phyloP scores from a whole-genome alignment of 202 grass and related monocot species.

The Carex arenaria region DNA sequence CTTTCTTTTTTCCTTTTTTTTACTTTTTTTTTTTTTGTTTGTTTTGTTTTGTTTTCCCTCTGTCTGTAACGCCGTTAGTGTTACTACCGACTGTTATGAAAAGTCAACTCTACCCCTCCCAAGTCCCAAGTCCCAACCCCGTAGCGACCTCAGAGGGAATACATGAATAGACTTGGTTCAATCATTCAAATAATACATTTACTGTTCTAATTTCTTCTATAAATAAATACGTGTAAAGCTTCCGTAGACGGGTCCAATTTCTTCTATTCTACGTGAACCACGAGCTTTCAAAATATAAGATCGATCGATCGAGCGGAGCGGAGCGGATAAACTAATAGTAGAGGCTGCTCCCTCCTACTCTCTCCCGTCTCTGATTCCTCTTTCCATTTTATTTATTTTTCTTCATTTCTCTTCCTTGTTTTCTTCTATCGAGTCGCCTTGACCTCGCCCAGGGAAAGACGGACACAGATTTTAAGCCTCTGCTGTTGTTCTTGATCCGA shows the following conservation, averaged over 20 bases:
- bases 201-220: not conserved
- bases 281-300: not conserved
- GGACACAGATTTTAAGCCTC: not conserved
- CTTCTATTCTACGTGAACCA: not conserved
- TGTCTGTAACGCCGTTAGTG: conserved; percentile 37
- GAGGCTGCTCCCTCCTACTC: not conserved
- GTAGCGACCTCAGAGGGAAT: conserved; percentile 1
- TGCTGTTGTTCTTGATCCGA: not conserved
- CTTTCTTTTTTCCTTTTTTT: conserved; percentile 16
- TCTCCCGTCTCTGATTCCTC: conserved; percentile 10
- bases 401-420: not conserved
- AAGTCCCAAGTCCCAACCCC: conserved; percentile 31
- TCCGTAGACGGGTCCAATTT: not conserved
- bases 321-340: conserved; percentile 52
- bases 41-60: conserved; percentile 20
- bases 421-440: conserved; percentile 6
- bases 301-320: not conserved
- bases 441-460: not conserved
- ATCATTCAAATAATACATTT: not conserved
- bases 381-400: not conserved
- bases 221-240: not conserved
- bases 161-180: not conserved
- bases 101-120: conserved; percentile 46
- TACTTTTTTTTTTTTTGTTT: too few relatives aligned
- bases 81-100: conserved; percentile 48